Base-by-base conservation (phyloP, 768 basidiomycete genomes). In the Suillus clintonianus region DNA sequence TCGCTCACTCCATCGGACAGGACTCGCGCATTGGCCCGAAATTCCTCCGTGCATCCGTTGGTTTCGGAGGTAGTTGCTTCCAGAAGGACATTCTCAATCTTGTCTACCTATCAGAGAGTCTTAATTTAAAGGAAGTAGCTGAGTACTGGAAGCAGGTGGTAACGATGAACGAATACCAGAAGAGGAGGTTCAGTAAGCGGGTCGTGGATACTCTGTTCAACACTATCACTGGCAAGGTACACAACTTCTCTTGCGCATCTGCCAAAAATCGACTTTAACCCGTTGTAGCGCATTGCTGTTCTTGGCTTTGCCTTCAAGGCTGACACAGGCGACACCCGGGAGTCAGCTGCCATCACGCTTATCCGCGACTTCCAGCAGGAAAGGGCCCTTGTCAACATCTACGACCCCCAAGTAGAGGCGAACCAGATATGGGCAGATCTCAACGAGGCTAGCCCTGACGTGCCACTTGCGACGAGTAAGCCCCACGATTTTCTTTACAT, bases 21-120 rank as follows among this genome's bases (percentile, higher is more conserved):
- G 97, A 99, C 78, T 84, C 89, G 22, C 94, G 97, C 64, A 85
- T 99, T 60, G 97, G 97, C 4, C 86, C 94, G 70, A 97, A 92
- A 77, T 99, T 99, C 87, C 82, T 99, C 72, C 94, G 92, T 75
- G 92, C 94, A 47, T 92, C 90, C 56, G 95, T 97, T 70, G 97
- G 97, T 24, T 99, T 99, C 71, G 97, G 97, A 65, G 97, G 97
- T 42, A 94, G 91, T 14, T 99, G 97, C 82, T 99, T 99, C 92
- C 97, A 99, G 81, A 99, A 99, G 78, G 97, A 99, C 74, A 99
- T 99, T 78, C 88, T 99, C 72, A 99, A 99, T 82, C 84, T 99
- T 65, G 97, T 99, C 51, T 99, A 99, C 81, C 88, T 99, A 50
- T 91, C 89, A 73, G 96, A 99, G 80, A 94, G 91, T 66, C 80